Base-by-base conservation (phyloP, 1,284 basidiomycete species). In the Ustilago cynodontis region DNA sequence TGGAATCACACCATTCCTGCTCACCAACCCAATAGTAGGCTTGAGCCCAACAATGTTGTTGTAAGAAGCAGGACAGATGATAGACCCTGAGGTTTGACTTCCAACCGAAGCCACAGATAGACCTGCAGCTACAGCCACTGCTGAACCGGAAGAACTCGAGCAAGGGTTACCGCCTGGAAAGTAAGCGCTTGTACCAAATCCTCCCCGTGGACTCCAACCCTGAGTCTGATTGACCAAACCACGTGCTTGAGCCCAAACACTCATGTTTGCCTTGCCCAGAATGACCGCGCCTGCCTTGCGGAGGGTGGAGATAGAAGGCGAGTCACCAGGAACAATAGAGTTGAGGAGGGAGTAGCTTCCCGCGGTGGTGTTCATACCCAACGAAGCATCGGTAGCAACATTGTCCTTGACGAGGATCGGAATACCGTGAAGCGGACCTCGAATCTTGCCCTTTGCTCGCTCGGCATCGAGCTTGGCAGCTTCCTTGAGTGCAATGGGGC, bases 351-450 rank as follows among this genome's bases (percentile, higher is more conserved):
- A 85, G 71, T 86, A 88, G 2, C 88, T 88, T 5, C 88, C 88
- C n/a, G 86, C 88, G 0, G 88, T 89, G 0, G 88, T 89, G 72
- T 92, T 91, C 90, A 92, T 89, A 0, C 91, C 90, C 90, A 70
- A 24, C 13, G 87, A 87, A 5, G 88, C 86, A 28, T 89, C 71
- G 0, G 91, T 91, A 0, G 88, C 91, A 35, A 91, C 91, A 77
- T 91, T 92, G 81, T 92, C 91, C 85, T 93, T 93, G 60, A 93
- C 78, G 2, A 92, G 85, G 47, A 92, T 87, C 7, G 92, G 92
- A 31, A 93, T 91, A 0, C 92, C 92, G 77, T 92, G 91, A 45
- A 93, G 83, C 0, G 85, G 78, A n/a, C 91, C 88, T 11, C 91
- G 87, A 8, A 87, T 86, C 0, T 90, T 90, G 0, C 79, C 86